Conservation (phyloP, 768 basidiomycete species). For the Lentinus brumalis region DNA sequence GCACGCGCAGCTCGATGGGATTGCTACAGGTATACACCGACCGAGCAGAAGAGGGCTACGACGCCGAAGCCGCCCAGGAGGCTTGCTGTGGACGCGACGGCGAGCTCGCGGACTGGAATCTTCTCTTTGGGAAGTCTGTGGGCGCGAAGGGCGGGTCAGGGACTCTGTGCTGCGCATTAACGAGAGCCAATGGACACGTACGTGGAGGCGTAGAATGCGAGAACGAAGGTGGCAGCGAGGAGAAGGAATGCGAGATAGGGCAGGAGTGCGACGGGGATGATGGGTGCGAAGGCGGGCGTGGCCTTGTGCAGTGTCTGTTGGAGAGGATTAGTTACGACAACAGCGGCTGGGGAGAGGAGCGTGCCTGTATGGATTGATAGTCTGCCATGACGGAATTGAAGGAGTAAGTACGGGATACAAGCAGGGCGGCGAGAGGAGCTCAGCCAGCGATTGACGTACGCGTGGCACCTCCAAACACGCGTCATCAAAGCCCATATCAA, state of each 20-base stretch:
- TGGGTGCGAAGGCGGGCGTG: constrained; percentile 71
- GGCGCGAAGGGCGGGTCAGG: constrained; percentile 13
- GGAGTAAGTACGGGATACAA: neutral
- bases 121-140: constrained; percentile 76
- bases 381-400: constrained; percentile 48
- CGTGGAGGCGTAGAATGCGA: constrained; percentile 92
- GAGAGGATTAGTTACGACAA: constrained; percentile 1
- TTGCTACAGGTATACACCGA: constrained; percentile 77
- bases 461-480: constrained; percentile 55
- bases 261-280: constrained; percentile 65
- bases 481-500: constrained; percentile 54
- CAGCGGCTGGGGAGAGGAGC: constrained; percentile 9
- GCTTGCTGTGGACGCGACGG: constrained; percentile 73
- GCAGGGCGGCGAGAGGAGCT: neutral
- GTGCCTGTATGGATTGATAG: constrained; percentile 59
- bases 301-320: constrained; percentile 61
- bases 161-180: constrained; percentile 8
- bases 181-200: constrained; percentile 36
- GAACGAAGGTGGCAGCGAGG: constrained; percentile 74
- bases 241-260: constrained; percentile 77
- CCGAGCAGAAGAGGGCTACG: constrained; percentile 85
- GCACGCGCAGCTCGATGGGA: constrained; percentile 1
- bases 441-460: constrained; percentile 42
- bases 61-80: constrained; percentile 85
- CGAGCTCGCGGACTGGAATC: constrained; percentile 64